Evolutionary conservation across 2,329 filamentous ascomycete species (phyloP).

Genomic region (Venturia asperata): DNA sequence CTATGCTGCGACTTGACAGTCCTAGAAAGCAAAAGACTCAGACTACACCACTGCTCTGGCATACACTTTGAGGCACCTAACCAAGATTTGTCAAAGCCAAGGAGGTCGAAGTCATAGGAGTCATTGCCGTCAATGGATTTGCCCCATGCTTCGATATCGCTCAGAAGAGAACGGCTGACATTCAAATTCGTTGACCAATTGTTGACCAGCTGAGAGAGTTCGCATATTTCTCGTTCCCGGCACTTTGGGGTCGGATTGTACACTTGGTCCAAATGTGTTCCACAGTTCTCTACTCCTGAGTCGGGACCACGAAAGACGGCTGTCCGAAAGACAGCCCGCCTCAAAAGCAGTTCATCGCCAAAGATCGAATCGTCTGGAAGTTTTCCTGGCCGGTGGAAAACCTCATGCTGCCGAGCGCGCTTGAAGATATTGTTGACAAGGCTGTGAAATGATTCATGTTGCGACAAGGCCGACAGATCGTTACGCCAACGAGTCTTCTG

Average conservation of each 20-base stretch:
- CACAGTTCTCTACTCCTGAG: not conserved
- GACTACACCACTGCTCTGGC: not conserved
- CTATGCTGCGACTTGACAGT: not conserved
- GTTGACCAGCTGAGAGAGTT: not conserved
- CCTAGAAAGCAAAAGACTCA: not conserved
- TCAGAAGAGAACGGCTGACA: not conserved
- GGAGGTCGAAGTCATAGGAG: not conserved
- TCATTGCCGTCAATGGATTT: not conserved
- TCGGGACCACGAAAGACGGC: not conserved
- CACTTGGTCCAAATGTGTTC: not conserved
- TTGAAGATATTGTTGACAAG: constrained; percentile 18
- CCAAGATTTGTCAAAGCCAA: constrained; percentile 6
- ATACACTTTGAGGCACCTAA: not conserved
- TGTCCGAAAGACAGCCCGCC: not conserved
- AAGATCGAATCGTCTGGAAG: not conserved
- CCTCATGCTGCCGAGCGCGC: not conserved
- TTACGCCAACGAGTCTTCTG: constrained; percentile 30
- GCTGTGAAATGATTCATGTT: constrained; percentile 29
- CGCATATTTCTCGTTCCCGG: not conserved
- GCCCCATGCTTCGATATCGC: not conserved
- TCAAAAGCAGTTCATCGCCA: not conserved
- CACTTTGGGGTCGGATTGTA: not conserved
- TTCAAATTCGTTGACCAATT: not conserved
- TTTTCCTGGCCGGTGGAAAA: not conserved
- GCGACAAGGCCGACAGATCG: constrained; percentile 25